phyloP scores from a whole-genome alignment of 2,329 filamentous ascomycete genomes.

The Scytalidium sp. region DNA sequence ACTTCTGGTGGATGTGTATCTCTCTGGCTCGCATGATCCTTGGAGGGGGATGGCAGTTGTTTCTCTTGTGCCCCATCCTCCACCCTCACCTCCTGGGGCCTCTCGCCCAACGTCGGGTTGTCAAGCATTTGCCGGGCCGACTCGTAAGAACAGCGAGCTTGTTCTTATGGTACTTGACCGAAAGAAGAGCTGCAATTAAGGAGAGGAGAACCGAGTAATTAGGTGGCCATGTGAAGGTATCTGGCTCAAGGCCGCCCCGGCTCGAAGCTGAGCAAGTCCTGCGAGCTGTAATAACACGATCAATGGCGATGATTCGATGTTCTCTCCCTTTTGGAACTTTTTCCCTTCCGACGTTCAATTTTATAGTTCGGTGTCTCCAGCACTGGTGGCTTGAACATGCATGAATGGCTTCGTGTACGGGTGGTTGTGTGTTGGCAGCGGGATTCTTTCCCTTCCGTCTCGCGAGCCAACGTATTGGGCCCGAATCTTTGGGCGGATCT shows the following conservation, averaged over 20 bases:
- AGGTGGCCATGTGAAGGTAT: not conserved
- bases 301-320: too few relatives aligned
- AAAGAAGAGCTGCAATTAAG: not conserved
- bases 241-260: not conserved
- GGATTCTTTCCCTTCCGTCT: not conserved
- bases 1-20: not conserved
- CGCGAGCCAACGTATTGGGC: too few relatives aligned
- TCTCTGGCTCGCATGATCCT: not conserved
- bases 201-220: not conserved
- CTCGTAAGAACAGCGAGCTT: not conserved
- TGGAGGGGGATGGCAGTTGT: too few relatives aligned
- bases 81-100: not conserved
- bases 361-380: too few relatives aligned
- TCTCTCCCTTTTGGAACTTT: too few relatives aligned
- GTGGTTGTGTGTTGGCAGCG: not conserved
- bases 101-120: not conserved
- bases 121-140: not conserved
- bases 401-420: not conserved
- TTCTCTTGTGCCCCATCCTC: not conserved
- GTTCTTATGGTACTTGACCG: not conserved
- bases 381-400: not conserved
- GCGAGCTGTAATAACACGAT: too few relatives aligned
- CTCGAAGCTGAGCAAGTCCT: too few relatives aligned
- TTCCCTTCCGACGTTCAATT: too few relatives aligned
- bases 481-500: too few relatives aligned